phyloP scores from a whole-genome alignment of 495 filamentous ascomycete genomes.

The Haplographium delicatum region DNA sequence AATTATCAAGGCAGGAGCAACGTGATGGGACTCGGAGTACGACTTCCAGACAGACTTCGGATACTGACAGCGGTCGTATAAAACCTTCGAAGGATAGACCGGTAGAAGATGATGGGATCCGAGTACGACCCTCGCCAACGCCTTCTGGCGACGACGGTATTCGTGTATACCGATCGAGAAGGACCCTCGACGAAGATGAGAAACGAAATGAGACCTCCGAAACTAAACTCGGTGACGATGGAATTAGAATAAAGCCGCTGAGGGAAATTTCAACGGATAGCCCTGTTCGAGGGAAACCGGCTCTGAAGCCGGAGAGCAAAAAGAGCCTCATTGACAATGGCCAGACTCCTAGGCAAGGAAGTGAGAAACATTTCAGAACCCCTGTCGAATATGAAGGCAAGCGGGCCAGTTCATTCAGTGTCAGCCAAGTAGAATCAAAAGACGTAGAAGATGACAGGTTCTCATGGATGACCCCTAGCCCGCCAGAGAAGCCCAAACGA shows the following conservation, averaged over 20 bases:
- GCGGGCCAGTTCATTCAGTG: slow-evolving; percentile 5
- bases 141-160: no score
- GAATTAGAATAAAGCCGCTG: slow-evolving; percentile 23
- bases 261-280: slow-evolving; percentile 20
- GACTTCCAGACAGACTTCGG: slow-evolving; percentile 3
- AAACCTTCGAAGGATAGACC: slow-evolving; percentile 18
- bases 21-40: slow-evolving; percentile 20
- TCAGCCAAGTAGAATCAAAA: not conserved
- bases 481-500: slow-evolving; percentile 15
- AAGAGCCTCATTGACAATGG: no score
- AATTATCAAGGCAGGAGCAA: slow-evolving; percentile 18
- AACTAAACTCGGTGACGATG: slow-evolving; percentile 20
- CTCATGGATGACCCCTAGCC: slow-evolving; percentile 14
- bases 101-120: slow-evolving; percentile 29
- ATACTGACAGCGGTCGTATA: slow-evolving; percentile 21
- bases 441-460: slow-evolving; percentile 15
- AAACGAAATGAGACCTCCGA: slow-evolving; percentile 28
- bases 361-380: slow-evolving; percentile 12
- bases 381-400: slow-evolving; percentile 2
- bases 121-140: slow-evolving; percentile 14
- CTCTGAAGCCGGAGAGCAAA: no score
- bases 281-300: slow-evolving; percentile 27
- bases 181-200: not conserved
- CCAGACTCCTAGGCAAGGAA: slow-evolving; percentile 14
- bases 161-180: no score